Evolutionary conservation across 495 filamentous ascomycete genomes (phyloP).

Genomic region (Penicillium salamii): DNA sequence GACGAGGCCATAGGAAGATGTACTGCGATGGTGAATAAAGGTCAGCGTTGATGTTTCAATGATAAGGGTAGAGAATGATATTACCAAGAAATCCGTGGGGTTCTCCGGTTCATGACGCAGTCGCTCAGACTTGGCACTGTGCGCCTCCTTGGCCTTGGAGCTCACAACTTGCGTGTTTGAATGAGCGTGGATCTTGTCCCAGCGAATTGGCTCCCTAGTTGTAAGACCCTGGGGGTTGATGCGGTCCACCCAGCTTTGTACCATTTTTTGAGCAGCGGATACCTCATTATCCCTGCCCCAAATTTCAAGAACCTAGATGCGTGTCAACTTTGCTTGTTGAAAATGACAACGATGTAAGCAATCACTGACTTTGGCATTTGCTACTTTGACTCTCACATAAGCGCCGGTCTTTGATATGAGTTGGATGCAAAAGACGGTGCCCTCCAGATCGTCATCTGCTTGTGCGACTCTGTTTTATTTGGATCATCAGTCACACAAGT

Average conservation of each 20-base stretch:
- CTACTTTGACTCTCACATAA: background rate
- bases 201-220: background rate
- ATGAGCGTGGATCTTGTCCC: background rate
- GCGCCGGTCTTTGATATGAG: background rate
- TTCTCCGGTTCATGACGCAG: background rate
- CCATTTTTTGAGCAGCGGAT: background rate
- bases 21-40: background rate
- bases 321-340: background rate
- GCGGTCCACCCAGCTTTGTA: background rate
- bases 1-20: background rate
- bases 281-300: slow-evolving; percentile 6
- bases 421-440: background rate
- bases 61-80: background rate
- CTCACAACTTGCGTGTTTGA: background rate
- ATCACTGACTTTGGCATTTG: background rate
- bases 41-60: background rate
- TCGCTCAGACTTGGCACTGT: background rate
- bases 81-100: background rate
- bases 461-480: background rate
- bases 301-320: background rate
- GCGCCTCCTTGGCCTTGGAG: background rate
- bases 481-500: background rate
- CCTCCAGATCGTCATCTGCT: background rate
- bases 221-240: background rate
- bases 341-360: no score